These are phyloP conservation scores for Coemansia furcata DNA, from an alignment of 192 early-diverging fungal species.

Conservation along the genomic window DNA sequence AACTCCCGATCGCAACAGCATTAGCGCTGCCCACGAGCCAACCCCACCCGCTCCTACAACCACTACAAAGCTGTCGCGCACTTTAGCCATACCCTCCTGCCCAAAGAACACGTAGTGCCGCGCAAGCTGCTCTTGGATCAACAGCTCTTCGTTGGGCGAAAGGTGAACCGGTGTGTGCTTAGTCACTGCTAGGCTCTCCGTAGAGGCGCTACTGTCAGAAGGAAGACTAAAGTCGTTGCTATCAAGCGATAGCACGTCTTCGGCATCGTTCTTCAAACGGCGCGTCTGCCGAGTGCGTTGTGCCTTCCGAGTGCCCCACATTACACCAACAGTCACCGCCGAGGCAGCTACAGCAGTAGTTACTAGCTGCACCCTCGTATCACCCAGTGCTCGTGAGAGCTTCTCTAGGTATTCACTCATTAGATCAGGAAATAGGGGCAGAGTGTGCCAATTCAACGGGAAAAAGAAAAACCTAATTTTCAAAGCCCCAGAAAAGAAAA, in stretches of 20 bases:
- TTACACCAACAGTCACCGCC: conserved; percentile 58
- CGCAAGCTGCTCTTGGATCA: conserved; percentile 82
- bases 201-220: background rate
- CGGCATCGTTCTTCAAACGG: conserved; percentile 59
- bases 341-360: conserved; percentile 64
- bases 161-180: conserved; percentile 40
- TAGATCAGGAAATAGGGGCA: background rate
- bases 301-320: conserved; percentile 55
- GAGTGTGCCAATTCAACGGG: background rate
- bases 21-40: conserved; percentile 84
- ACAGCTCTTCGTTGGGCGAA: conserved; percentile 57
- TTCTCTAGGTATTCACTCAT: conserved; percentile 36
- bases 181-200: conserved; percentile 18
- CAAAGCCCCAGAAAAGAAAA: background rate
- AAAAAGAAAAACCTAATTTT: background rate
- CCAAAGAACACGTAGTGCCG: conserved; percentile 89
- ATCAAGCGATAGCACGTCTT: conserved; percentile 27
- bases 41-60: conserved; percentile 97
- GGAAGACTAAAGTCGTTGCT: background rate
- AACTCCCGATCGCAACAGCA: conserved; percentile 89
- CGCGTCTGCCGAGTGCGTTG: conserved; percentile 51
- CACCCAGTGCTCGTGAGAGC: conserved; percentile 25
- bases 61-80: conserved; percentile 83
- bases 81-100: conserved; percentile 67
- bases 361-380: conserved; percentile 48